Conservation (phyloP, 306 rosid genomes). For the Cicer judaicum region DNA sequence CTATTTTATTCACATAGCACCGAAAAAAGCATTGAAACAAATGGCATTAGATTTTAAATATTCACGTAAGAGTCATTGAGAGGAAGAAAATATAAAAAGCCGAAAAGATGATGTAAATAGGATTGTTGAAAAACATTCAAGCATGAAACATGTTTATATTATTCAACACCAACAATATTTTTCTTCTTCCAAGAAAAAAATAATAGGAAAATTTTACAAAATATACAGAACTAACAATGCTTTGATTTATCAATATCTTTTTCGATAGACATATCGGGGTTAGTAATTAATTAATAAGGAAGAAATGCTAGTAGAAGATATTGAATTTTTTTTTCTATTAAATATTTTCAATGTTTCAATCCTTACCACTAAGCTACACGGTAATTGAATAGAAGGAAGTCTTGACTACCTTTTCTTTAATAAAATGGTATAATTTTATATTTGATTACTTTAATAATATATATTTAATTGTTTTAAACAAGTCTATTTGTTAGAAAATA, state of each 20-base stretch:
- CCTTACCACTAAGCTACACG: too few species aligned
- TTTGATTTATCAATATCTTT: conserved; percentile 15
- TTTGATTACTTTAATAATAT: too few species aligned
- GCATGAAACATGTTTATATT: conserved; percentile 34
- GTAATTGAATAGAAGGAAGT: too few species aligned
- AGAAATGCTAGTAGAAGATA: too few species aligned
- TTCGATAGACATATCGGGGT: too few species aligned
- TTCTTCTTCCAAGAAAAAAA: neutral
- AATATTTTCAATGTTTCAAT: too few species aligned
- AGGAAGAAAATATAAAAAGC: neutral
- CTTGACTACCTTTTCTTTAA: too few species aligned
- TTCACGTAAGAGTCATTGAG: neutral
- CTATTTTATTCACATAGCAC: neutral
- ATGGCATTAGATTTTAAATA: neutral
- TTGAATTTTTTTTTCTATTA: too few species aligned
- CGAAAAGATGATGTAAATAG: conserved; percentile 23
- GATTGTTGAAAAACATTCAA: conserved; percentile 25
- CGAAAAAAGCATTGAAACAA: conserved; percentile 6
- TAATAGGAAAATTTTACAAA: neutral
- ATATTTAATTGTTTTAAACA: too few species aligned
- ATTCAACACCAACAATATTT: neutral
- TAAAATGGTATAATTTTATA: too few species aligned
- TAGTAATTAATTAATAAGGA: too few species aligned
- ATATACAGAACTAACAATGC: neutral
- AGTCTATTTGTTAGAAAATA: too few species aligned